Percentiles rank a stretch among this genome's conserved stretches.
These are phyloP conservation scores for Chenopodium album DNA, from an alignment of 148 eudicot genomes.

Conservation along the genomic window DNA sequence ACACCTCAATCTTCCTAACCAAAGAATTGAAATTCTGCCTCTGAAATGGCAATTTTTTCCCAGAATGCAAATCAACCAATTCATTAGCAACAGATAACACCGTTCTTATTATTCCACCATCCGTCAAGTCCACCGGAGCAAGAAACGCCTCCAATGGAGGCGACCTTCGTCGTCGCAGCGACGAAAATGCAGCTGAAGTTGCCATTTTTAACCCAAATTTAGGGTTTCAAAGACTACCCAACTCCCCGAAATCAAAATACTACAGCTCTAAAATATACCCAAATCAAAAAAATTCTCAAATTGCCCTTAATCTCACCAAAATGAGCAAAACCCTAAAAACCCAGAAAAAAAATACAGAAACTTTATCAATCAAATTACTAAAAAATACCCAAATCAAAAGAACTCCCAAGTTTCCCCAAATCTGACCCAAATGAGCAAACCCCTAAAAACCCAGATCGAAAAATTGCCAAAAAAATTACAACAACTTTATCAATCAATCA, in stretches of 20 bases:
- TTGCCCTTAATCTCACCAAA: background rate
- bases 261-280: background rate
- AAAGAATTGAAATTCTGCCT: conserved; percentile 49
- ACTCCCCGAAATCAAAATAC: background rate
- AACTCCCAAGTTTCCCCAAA: background rate
- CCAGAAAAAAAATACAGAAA: conserved; percentile 2
- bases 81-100: conserved; percentile 49
- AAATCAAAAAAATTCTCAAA: background rate
- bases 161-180: conserved; percentile 64
- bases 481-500: background rate
- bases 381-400: background rate
- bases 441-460: background rate
- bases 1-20: conserved; percentile 59
- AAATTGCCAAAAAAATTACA: background rate
- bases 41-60: conserved; percentile 46
- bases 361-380: background rate
- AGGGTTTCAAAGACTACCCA: conserved; percentile 12
- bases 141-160: conserved; percentile 80
- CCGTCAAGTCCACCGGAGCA: conserved; percentile 75
- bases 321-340: background rate
- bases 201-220: conserved; percentile 40
- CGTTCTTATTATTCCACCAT: conserved; percentile 51
- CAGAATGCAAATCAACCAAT: conserved; percentile 47
- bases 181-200: conserved; percentile 69
- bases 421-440: background rate